Conservation (phyloP, 208 protist genomes). For the Leishmania martiniquensis region DNA sequence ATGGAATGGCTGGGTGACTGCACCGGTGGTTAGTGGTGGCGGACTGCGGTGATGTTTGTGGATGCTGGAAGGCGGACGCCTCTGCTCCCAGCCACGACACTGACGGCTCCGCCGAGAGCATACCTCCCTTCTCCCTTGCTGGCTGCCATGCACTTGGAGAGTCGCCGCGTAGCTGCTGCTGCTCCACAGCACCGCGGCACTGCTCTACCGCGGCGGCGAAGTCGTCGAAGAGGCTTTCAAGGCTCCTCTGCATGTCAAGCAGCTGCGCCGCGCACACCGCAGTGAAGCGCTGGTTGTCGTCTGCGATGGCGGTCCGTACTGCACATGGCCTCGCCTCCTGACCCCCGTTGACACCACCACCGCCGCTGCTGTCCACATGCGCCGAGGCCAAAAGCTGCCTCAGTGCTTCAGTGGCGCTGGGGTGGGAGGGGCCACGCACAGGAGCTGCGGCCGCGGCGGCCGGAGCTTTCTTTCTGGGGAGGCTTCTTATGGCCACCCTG, state of each 20-base stretch:
- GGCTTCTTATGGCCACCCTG: slow-evolving; percentile 3
- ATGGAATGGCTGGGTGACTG: slow-evolving; percentile 8
- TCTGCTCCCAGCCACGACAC: neutral
- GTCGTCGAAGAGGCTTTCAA: slow-evolving; percentile 25
- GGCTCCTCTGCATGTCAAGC: slow-evolving; percentile 6
- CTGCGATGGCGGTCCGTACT: neutral
- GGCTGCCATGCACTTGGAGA: slow-evolving; percentile 8
- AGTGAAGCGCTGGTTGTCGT: neutral
- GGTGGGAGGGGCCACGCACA: no score
- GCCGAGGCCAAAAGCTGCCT: neutral
- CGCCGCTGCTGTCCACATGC: neutral
- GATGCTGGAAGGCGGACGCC: neutral
- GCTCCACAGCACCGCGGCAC: slow-evolving; percentile 16
- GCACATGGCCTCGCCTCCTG: neutral
- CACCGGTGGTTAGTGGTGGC: neutral
- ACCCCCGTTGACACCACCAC: neutral
- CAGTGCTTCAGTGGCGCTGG: neutral
- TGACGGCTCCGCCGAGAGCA: neutral
- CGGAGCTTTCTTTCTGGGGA: neutral
- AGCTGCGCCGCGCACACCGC: slow-evolving; percentile 3
- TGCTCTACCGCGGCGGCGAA: slow-evolving; percentile 26
- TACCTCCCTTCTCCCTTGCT: neutral
- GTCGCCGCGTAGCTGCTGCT: slow-evolving; percentile 4
- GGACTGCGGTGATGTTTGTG: neutral
- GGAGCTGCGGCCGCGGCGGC: neutral